phyloP scores from a whole-genome alignment of 805 yeast species.

The Sungouiella thailandica region DNA sequence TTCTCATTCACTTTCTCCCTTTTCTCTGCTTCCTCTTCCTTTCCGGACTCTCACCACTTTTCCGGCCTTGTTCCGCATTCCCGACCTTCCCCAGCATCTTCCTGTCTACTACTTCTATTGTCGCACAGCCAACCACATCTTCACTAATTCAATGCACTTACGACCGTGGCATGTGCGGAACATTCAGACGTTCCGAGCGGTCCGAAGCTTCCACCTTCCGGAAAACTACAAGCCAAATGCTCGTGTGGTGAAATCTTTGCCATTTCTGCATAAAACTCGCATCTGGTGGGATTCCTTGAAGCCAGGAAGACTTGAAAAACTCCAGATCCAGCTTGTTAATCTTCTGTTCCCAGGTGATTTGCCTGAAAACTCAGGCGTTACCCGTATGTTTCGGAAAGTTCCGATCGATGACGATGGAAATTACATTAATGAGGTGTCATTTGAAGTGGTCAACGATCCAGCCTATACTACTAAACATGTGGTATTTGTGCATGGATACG shows the following conservation, averaged over 20 bases:
- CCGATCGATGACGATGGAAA: constrained; percentile 23
- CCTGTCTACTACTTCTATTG: no score
- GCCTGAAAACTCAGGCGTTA: constrained; percentile 20
- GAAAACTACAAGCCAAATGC: constrained; percentile 8
- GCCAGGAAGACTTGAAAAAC: constrained; percentile 20
- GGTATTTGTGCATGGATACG: constrained; percentile 55
- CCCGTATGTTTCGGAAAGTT: constrained; percentile 13
- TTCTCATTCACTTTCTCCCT: no score
- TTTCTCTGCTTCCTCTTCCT: no score
- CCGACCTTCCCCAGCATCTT: no score
- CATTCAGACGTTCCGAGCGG: no score
- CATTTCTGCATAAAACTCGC: constrained; percentile 5
- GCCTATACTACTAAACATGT: constrained; percentile 29
- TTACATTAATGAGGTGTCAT: constrained; percentile 31
- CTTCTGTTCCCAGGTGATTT: constrained; percentile 24
- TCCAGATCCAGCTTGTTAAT: constrained; percentile 33
- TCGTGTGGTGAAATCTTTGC: constrained; percentile 7
- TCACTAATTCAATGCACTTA: no score
- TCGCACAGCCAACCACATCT: no score
- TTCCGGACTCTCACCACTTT: no score
- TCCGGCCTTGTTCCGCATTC: no score
- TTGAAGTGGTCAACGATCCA: constrained; percentile 25
- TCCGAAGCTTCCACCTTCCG: constrained; percentile 11
- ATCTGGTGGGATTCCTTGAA: constrained; percentile 21
- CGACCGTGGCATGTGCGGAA: no score